Percentiles rank a stretch among this genome's conserved stretches.
These are phyloP conservation scores for Solanum medicagineum DNA, from an alignment of 257 asterid species.

Conservation along the genomic window DNA sequence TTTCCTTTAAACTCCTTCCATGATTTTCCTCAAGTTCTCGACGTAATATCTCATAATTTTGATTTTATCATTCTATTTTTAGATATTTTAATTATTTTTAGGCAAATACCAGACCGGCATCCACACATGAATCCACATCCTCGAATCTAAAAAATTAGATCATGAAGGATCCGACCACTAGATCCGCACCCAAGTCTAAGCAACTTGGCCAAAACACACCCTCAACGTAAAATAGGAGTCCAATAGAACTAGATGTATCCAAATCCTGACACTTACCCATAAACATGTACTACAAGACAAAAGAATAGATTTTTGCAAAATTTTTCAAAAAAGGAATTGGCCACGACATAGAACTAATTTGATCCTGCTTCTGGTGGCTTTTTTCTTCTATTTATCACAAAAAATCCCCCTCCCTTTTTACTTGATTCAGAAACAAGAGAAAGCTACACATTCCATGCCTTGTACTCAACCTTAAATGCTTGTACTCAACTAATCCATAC, in stretches of 20 bases:
- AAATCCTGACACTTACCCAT: background rate
- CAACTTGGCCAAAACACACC: too few relatives aligned
- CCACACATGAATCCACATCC: too few relatives aligned
- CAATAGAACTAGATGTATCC: background rate
- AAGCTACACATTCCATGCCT: background rate
- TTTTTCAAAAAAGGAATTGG: background rate
- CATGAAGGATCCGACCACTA: too few relatives aligned
- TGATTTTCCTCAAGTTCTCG: too few relatives aligned
- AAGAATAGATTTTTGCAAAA: background rate
- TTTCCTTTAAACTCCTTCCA: too few relatives aligned
- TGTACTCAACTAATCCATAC: background rate
- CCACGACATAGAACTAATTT: background rate
- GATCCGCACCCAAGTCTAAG: too few relatives aligned
- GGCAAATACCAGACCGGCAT: too few relatives aligned
- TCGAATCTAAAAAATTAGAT: too few relatives aligned
- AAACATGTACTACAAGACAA: background rate
- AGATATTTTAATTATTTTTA: too few relatives aligned
- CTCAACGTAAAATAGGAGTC: too few relatives aligned
- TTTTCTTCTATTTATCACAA: background rate
- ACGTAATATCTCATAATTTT: too few relatives aligned
- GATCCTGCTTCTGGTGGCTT: background rate
- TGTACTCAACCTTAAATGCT: background rate
- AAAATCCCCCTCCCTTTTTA: background rate
- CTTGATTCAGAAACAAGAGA: background rate
- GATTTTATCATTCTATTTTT: too few relatives aligned